These are phyloP conservation scores for Tricholoma furcatifolium DNA, from an alignment of 768 basidiomycete species.

Conservation along the genomic window DNA sequence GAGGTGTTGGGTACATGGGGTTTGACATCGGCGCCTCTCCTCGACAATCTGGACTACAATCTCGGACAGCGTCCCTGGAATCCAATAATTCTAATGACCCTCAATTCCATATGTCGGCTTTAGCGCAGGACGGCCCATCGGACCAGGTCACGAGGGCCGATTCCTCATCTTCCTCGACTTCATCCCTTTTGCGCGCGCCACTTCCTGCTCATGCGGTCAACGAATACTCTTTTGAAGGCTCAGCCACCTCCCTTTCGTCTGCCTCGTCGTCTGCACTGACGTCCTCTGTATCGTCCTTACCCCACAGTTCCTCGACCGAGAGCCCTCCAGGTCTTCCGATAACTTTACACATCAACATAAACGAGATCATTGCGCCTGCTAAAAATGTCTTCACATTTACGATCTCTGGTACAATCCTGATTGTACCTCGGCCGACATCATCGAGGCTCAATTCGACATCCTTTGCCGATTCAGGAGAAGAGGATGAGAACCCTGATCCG, in stretches of 20 bases:
- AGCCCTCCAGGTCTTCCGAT: constrained; percentile 58
- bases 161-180: constrained; percentile 46
- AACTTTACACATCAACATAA: constrained; percentile 78
- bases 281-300: constrained; percentile 41
- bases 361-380: constrained; percentile 64
- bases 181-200: constrained; percentile 74
- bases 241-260: constrained; percentile 32
- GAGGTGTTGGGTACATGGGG: constrained; percentile 70
- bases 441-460: constrained; percentile 24
- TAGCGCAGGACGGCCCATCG: constrained; percentile 13
- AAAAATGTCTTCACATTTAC: constrained; percentile 67
- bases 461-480: constrained; percentile 10
- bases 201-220: constrained; percentile 61
- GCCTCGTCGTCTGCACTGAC: constrained; percentile 38
- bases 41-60: constrained; percentile 23
- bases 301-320: constrained; percentile 21
- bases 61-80: constrained; percentile 52
- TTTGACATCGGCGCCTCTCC: constrained; percentile 53
- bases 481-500: constrained; percentile 29
- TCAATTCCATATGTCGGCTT: constrained; percentile 19
- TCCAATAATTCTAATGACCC: constrained; percentile 39
- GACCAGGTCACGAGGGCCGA: constrained; percentile 31
- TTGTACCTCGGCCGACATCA: constrained; percentile 43
- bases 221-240: constrained; percentile 77
- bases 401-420: constrained; percentile 62